phyloP scores from a whole-genome alignment of 2,329 filamentous ascomycete species.

The Neodidymelliopsis sp. region DNA sequence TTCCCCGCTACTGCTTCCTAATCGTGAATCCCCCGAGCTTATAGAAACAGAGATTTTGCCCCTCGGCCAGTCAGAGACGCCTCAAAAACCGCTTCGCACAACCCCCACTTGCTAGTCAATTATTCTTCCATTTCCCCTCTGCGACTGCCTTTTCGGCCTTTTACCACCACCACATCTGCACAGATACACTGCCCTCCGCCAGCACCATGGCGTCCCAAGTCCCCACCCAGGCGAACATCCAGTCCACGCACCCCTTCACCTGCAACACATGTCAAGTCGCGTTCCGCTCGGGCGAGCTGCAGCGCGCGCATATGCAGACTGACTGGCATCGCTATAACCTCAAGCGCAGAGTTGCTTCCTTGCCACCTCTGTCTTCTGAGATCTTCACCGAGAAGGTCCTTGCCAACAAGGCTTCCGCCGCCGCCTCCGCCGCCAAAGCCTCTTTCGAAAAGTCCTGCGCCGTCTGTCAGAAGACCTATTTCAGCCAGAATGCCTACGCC shows the following conservation, averaged over 20 bases:
- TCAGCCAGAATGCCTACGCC: constrained; percentile 92
- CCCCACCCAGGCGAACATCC: constrained; percentile 45
- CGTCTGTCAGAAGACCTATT: constrained; percentile 90
- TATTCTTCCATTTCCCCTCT: constrained; percentile 23
- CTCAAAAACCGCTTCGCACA: constrained; percentile 28
- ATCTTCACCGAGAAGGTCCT: constrained; percentile 95
- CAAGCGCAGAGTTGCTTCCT: constrained; percentile 88
- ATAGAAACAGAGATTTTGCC: constrained; percentile 25
- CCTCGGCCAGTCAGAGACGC: constrained; percentile 34
- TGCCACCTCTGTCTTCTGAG: constrained; percentile 90
- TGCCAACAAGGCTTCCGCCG: constrained; percentile 84
- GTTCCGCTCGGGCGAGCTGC: constrained; percentile 90
- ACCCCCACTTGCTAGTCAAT: constrained; percentile 35
- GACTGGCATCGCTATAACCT: constrained; percentile 99
- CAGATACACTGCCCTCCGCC: constrained; percentile 13
- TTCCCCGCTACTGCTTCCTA: constrained; percentile 13
- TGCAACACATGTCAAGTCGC: constrained; percentile 99
- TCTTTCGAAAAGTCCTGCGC: constrained; percentile 85
- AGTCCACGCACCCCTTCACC: constrained; percentile 79
- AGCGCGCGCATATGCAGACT: constrained; percentile 95
- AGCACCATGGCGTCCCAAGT: constrained; percentile 44
- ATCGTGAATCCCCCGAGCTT: constrained; percentile 14
- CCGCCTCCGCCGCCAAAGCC: constrained; percentile 84
- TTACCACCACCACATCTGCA: constrained; percentile 4
- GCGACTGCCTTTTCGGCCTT: constrained; percentile 13